phyloP scores from a whole-genome alignment of 2,329 filamentous ascomycete genomes.

The Fusarium duplospermum region DNA sequence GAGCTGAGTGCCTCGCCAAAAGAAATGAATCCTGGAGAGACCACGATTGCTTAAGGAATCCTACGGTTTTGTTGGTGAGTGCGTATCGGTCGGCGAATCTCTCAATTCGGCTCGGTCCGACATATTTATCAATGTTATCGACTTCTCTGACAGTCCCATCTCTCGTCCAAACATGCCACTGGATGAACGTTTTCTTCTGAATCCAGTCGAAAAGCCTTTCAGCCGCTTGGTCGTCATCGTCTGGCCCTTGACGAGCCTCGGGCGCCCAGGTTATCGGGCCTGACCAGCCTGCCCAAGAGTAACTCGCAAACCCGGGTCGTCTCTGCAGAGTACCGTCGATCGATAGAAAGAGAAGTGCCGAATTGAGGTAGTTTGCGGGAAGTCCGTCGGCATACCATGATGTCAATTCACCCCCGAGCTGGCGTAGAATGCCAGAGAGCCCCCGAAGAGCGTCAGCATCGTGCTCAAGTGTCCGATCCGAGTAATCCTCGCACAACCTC shows the following conservation, averaged over 20 bases:
- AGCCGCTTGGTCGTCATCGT: background rate
- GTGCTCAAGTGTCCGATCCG: slow-evolving; percentile 3
- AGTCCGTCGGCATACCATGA: background rate
- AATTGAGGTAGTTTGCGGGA: slow-evolving; percentile 1
- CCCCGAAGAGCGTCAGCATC: slow-evolving; percentile 19
- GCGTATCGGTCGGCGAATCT: background rate
- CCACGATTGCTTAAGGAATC: background rate
- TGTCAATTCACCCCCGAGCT: background rate
- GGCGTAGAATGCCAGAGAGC: slow-evolving; percentile 15
- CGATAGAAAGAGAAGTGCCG: background rate
- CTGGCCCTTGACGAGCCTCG: background rate
- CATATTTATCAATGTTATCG: background rate
- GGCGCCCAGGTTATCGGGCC: slow-evolving; percentile 12
- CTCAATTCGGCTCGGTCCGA: background rate
- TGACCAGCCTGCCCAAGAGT: slow-evolving; percentile 31
- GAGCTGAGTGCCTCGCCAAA: background rate
- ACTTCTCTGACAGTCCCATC: background rate
- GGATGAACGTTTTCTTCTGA: slow-evolving; percentile 2
- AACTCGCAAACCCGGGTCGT: slow-evolving; percentile 24
- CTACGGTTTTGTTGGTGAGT: background rate
- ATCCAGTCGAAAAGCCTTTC: slow-evolving; percentile 11
- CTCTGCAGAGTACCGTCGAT: background rate
- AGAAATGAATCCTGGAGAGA: background rate
- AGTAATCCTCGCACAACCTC: slow-evolving; percentile 23
- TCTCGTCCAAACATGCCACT: slow-evolving; percentile 6